Evolutionary conservation across 805 yeast genomes (phyloP), one percentile per base, ranked within the genome.

Genomic region (Sugiyamaella mastotermitis): DNA sequence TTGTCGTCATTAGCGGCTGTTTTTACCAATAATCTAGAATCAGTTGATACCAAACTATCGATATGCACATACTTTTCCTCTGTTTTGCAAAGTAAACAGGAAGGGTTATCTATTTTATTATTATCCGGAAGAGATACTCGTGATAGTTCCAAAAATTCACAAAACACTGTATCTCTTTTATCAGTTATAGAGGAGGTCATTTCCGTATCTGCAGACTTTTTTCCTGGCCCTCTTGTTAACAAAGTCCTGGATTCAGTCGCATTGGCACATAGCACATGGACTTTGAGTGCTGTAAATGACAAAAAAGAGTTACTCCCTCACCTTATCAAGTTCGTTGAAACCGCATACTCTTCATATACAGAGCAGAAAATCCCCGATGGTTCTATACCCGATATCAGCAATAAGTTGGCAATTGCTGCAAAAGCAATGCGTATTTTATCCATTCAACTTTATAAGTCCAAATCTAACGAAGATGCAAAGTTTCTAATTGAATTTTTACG

Each of bases 391-490:
- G 33, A 24, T 7, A 20, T 29, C 6, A 22, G 41, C 26, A 23
- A 38, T 22, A 19, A 19, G 21, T 16, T 26, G 1, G 30, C 38
- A 42, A 58, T 81, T 32, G 64, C 77, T 6, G 74, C 94, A 1
- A 77, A 79, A 46, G 74, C 83, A 14, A 75, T 84, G 1, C 92
- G 84, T 51, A 76, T 86, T 7, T 65, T 86, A 35, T 86, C 95
- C 0, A 64, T 84, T 29, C 73, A 80, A 33, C 60, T 84, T 15
- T 83, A 76, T 60, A 78, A 50, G 30, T 37, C 45, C 78, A 4
- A 71, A 78, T 3, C 66, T 68, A 6, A 51, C 52, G 13, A 64
- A 70, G 30, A 32, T 7, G 13, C 47, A 10, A 39, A 42, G 23
- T 42, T 58, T 28, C 13, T 31, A 6, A 17, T 47, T 4, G 42